Conservation (phyloP, 345 rosid species). For the Eucalyptus polybractea region DNA sequence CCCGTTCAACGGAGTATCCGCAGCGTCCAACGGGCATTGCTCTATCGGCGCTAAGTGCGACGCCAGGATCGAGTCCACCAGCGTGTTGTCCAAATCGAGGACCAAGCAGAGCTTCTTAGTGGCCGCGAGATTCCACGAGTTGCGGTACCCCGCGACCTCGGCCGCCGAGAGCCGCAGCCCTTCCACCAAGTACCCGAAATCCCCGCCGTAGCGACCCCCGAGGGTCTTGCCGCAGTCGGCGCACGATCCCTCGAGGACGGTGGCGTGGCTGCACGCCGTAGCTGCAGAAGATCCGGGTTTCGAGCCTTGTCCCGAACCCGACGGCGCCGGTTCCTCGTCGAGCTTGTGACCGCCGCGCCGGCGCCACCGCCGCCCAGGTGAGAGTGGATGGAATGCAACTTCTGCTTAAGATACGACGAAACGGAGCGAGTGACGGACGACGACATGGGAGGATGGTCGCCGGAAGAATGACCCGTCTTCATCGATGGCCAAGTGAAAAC, state of each 20-base stretch:
- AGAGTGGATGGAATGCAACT: background rate
- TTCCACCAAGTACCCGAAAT: background rate
- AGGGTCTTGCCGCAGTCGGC: background rate
- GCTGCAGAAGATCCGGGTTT: background rate
- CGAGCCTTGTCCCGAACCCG: background rate
- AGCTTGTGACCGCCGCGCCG: background rate
- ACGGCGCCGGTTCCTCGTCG: background rate
- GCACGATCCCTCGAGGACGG: background rate
- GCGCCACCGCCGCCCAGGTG: background rate
- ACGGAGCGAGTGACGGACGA: background rate
- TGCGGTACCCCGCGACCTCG: background rate
- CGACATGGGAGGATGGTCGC: background rate
- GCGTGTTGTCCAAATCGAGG: conserved; percentile 12
- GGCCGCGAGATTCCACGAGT: background rate
- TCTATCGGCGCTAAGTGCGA: background rate
- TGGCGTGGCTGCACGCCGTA: background rate
- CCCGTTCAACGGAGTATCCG: background rate
- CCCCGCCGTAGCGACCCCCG: background rate
- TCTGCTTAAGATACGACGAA: background rate
- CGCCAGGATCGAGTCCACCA: background rate
- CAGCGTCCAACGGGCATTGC: background rate
- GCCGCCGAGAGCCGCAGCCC: background rate
- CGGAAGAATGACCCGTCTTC: background rate
- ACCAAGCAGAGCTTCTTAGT: background rate
- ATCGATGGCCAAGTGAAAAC: background rate